Conservation (phyloP, 352 stramenopile species). For the Globisporangium paddicum region DNA sequence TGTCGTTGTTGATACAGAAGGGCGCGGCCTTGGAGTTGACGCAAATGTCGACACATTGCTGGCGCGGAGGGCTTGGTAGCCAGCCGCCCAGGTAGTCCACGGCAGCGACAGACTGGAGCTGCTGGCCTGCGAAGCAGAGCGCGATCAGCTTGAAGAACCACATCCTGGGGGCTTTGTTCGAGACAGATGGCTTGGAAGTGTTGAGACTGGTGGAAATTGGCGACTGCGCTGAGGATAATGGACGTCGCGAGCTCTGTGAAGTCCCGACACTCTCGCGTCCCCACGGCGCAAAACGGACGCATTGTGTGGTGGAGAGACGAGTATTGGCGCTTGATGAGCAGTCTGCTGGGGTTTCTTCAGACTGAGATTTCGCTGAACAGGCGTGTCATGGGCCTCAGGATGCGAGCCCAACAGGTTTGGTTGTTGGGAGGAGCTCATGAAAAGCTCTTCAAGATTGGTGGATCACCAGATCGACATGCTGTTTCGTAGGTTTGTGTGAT, state of each 20-base stretch:
- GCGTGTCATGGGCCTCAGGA: no score
- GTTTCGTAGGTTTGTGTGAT: no score
- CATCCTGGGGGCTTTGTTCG: background rate
- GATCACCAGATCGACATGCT: background rate
- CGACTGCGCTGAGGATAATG: background rate
- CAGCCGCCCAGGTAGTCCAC: slow-evolving; percentile 62
- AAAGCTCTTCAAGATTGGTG: background rate
- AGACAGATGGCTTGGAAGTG: background rate
- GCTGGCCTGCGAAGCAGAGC: background rate
- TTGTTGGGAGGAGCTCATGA: no score
- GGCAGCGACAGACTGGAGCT: slow-evolving; percentile 8
- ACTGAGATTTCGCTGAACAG: no score
- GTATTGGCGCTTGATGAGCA: no score
- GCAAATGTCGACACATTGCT: slow-evolving; percentile 74
- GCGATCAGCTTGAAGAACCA: slow-evolving; percentile 12
- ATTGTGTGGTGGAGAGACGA: no score
- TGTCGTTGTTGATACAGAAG: slow-evolving; percentile 45
- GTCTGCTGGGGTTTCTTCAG: no score
- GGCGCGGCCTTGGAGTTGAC: slow-evolving; percentile 42
- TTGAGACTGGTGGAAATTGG: background rate
- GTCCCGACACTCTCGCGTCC: no score
- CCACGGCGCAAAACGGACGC: no score
- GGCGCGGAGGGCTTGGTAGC: slow-evolving; percentile 27
- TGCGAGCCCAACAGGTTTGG: no score
- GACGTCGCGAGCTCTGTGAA: no score